Base-by-base conservation (phyloP, 768 basidiomycete genomes). In the Auriscalpium microsporum region DNA sequence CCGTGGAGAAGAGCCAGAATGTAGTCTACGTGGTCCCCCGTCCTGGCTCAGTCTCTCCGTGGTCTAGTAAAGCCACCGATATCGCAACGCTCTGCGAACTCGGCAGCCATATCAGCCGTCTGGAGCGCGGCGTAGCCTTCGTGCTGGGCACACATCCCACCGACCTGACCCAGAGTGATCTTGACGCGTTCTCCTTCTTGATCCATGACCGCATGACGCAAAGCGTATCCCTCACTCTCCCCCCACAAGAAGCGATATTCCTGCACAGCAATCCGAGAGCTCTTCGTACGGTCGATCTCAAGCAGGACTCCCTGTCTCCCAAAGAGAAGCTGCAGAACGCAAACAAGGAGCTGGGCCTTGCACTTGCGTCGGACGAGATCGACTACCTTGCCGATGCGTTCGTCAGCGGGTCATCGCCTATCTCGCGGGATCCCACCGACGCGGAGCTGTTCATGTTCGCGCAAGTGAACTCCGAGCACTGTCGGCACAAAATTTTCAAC, bases 381-480 rank as follows among this genome's bases (percentile, higher is more conserved):
- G 81, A 50, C 35, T 99, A 97, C 70, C 83, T 98, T 59, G 79
- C 96, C 60, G 78, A 88, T 52, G 93, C 90, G 10, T 99, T 93
- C 70, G 77, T 90, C 28, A 76, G 86, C n/a, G 86, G 87, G 6
- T 56, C 74, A 6, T 66, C 75, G 11, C 78, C 87, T 1, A 82
- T 88, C 69, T 76, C 77, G 48, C 83, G 94, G 37, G 86, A 92
- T 66, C 96, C 95, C 8, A 96, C 90, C 40, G 96, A 98, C 67
- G 94, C 95, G 3, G 96, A 99, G 68, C 77, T 99, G 8, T 99
- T 99, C 80, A 99, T 98, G 96, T 99, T 98, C 70, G 95, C 96
- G 3, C 96, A 99, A 67, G 95, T 99, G 68, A 99, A 99, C 73
- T 97, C 94, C n/a, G 96, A 99, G 69, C 96, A 98, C 67, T 99